phyloP scores from a whole-genome alignment of 352 stramenopile genomes.

The Phytophthora sp. region DNA sequence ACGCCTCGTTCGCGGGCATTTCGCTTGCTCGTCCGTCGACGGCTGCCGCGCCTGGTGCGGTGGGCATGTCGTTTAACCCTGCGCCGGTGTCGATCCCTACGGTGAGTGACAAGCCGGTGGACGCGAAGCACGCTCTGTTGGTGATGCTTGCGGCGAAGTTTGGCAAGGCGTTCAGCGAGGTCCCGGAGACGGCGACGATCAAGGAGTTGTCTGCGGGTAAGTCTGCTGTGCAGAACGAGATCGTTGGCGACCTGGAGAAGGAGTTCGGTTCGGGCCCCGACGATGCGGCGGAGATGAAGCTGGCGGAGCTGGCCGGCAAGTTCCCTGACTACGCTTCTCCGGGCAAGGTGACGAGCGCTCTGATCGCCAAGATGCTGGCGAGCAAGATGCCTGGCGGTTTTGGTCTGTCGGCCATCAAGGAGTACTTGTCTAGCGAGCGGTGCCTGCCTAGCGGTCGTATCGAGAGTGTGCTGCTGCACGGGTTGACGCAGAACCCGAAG shows the following conservation, averaged over 20 bases:
- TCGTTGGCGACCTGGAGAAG: slow-evolving; percentile 85
- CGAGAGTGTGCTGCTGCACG: slow-evolving; percentile 83
- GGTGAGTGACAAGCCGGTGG: slow-evolving; percentile 64
- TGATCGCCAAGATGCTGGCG: slow-evolving; percentile 83
- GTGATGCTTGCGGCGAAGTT: slow-evolving; percentile 84
- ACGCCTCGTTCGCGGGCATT: slow-evolving; percentile 77
- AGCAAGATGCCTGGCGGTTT: slow-evolving; percentile 88
- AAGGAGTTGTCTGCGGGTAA: slow-evolving; percentile 84
- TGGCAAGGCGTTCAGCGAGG: slow-evolving; percentile 69
- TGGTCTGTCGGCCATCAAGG: slow-evolving; percentile 71
- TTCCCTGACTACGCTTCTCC: slow-evolving; percentile 71
- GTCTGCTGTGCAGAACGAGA: slow-evolving; percentile 90
- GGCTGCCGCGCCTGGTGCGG: slow-evolving; percentile 26
- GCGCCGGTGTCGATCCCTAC: slow-evolving; percentile 56
- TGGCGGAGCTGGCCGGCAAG: slow-evolving; percentile 73
- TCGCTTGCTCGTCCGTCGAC: slow-evolving; percentile 47
- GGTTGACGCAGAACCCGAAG: slow-evolving; percentile 73
- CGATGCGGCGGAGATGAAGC: slow-evolving; percentile 78
- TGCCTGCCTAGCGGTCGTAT: slow-evolving; percentile 73
- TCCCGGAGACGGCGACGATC: slow-evolving; percentile 70
- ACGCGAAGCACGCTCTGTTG: slow-evolving; percentile 78
- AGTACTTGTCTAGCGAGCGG: slow-evolving; percentile 73
- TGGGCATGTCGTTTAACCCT: slow-evolving; percentile 45
- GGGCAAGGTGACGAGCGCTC: slow-evolving; percentile 74
- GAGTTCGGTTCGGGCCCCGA: slow-evolving; percentile 85